Base-by-base conservation (phyloP, 2,329 filamentous ascomycete species). In the Aspergillus melleus region DNA sequence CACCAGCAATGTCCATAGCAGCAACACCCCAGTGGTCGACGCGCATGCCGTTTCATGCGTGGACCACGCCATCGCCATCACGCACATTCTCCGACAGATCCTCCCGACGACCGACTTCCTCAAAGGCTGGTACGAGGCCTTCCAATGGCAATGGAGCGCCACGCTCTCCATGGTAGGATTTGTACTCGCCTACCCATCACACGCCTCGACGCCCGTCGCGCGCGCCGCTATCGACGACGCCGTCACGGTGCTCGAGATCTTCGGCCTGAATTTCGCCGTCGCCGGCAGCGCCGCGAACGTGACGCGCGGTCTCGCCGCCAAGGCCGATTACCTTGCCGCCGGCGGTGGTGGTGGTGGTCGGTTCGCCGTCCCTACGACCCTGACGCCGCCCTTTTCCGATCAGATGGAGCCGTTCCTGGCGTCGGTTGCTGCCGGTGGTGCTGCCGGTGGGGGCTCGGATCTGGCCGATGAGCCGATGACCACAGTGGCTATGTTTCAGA, bases 221-320 rank as follows among this genome's bases (percentile, higher is more conserved):
- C 56, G 29, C 3, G 46, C 60, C 11, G 70, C 72, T 6, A 60
- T 81, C 68, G 63, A 74, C 68, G 64, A 77, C 72, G 62, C 79
- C 70, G 49, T 81, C 66, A 52, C 74, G 66, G 62, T 71, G 1
- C 68, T 79, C 68, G 64, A 77, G 58, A 53, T 71, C 59, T 67
- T 77, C 67, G 63, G 73, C 63, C 53, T 76, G 69, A 47, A 72
- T 70, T 42, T 75, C 73, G 52, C 76, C 71, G 70, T 80, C 74
- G 39, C 80, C 63, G 9, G 72, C 69, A 56, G 72, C 71, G 29
- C 75, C 65, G 24, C 72, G 14, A 64, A 32, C 3, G 65, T 67
- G 22, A 50, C 62, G 52, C 65, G 55, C 20, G 56, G 56, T 20
- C 53, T 67, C 6, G 46, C 54, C n/a, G 29, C n/a, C 11, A 66